Evolutionary conservation across 768 basidiomycete genomes (phyloP).

Genomic region (Trametes punicea): DNA sequence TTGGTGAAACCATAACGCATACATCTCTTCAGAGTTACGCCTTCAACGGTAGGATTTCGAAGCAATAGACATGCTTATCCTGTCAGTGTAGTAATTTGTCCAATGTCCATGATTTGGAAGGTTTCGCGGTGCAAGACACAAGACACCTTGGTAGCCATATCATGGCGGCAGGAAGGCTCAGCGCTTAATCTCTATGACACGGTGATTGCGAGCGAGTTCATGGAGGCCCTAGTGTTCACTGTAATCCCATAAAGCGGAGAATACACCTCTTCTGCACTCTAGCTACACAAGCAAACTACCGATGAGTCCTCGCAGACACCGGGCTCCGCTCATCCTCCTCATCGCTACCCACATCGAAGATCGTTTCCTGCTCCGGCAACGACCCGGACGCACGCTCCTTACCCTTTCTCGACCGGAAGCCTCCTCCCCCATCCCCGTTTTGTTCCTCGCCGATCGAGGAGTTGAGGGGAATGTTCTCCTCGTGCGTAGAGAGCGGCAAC

Average conservation of each 20-base stretch:
- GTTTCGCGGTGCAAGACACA: too few relatives aligned
- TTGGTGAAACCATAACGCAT: constrained; percentile 78
- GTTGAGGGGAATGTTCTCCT: constrained; percentile 74
- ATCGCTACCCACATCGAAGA: constrained; percentile 46
- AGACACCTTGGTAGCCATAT: too few relatives aligned
- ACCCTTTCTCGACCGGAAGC: constrained; percentile 29
- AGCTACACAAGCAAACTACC: neutral
- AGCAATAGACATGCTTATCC: neutral
- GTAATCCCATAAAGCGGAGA: neutral
- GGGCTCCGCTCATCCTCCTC: constrained; percentile 41
- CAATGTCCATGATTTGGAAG: neutral
- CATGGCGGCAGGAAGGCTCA: too few relatives aligned
- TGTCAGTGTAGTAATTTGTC: too few relatives aligned
- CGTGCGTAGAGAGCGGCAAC: constrained; percentile 39
- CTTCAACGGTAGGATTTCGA: neutral
- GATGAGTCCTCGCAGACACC: neutral
- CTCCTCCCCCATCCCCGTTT: constrained; percentile 17
- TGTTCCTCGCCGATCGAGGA: constrained; percentile 25
- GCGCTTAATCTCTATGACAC: too few relatives aligned
- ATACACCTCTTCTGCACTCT: neutral
- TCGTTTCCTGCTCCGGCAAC: constrained; percentile 31
- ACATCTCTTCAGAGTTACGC: constrained; percentile 38
- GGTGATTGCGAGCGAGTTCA: too few relatives aligned
- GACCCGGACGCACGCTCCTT: constrained; percentile 33
- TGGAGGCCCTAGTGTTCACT: too few relatives aligned